Evolutionary conservation across 768 basidiomycete genomes (phyloP), one percentile per base, ranked within the genome.

Genomic region (Tricholoma sp.): DNA sequence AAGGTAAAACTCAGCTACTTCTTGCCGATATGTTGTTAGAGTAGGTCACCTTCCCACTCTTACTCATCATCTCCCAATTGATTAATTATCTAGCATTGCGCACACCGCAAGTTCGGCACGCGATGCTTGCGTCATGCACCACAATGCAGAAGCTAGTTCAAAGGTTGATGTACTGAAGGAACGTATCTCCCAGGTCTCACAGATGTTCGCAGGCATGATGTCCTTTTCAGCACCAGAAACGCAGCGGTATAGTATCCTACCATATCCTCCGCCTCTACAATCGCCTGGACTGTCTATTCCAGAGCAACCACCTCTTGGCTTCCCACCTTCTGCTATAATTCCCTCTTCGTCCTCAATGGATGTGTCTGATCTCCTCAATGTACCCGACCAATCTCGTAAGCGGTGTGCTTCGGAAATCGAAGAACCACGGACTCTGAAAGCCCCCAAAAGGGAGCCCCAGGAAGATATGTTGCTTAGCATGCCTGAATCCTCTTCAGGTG

Each of bases 61-160:
- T 56, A 49, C 24, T 54, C 51, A 37, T 37, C 32, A 18, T 36
- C 45, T 42, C 59, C 34, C 54, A 57, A 58, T 56, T 65, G 52
- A 44, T 44, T 55, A 59, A 58, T 64, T 52, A 56, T 59, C 54
- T 63, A 86, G 85, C 67, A 84, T 87, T 61, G 82, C 80, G 41
- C 76, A 80, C 54, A 84, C 83, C 13, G 84, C 84, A 37, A 74
- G 78, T 53, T 80, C 81, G 44, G 84, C 82, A 42, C 80, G 76
- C 41, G 74, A 75, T 37, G 78, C 78, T 33, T 84, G 80, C 59
- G 61, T 57, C 66, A 72, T 60, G 70, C 66, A 63, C n/a, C 77
- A 80, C 59, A 75, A 74, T 50, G 58, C 72, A 7, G 77, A 80
- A 61, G 79, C 80, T 6, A 74, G 74, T 39, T 74, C 66, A 29